These are phyloP conservation scores for Catharanthus roseus DNA, from an alignment of 257 asterid species.

Conservation along the genomic window DNA sequence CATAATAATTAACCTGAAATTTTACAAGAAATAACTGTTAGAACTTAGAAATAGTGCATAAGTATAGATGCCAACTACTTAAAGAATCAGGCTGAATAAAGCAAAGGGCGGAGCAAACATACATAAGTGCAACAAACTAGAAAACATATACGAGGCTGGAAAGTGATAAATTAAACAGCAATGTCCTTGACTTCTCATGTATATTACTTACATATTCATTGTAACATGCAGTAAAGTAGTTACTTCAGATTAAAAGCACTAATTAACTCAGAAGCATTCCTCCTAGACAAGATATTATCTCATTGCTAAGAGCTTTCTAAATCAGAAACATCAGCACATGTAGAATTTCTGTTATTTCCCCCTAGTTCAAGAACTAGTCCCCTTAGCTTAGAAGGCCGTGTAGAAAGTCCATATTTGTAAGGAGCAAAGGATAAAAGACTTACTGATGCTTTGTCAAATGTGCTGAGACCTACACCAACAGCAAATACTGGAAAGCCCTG, in stretches of 20 bases:
- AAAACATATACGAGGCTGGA: neutral
- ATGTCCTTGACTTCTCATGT: neutral
- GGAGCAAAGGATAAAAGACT: constrained; percentile 18
- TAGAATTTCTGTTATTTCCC: too few species aligned
- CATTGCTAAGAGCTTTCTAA: neutral
- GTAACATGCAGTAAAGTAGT: neutral
- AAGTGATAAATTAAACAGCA: neutral
- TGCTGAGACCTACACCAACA: constrained; percentile 77
- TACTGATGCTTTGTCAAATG: constrained; percentile 79
- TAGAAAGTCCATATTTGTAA: neutral
- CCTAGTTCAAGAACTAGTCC: neutral
- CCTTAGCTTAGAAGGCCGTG: neutral
- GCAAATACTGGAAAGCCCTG: constrained; percentile 77
- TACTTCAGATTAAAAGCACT: neutral
- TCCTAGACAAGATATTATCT: neutral
- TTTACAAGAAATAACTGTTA: neutral
- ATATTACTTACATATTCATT: neutral
- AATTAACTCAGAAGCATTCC: neutral
- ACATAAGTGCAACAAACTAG: neutral
- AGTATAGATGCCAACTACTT: neutral
- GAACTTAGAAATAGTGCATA: neutral
- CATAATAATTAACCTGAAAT: constrained; percentile 66
- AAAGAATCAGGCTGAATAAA: neutral
- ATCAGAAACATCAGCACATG: neutral
- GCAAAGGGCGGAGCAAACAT: neutral